A percentile compares a stretch with the other conserved stretches of the same genome.
These are phyloP conservation scores for Sclerotinia borealis DNA, from an alignment of 2,329 filamentous ascomycete species.

Conservation along the genomic window DNA sequence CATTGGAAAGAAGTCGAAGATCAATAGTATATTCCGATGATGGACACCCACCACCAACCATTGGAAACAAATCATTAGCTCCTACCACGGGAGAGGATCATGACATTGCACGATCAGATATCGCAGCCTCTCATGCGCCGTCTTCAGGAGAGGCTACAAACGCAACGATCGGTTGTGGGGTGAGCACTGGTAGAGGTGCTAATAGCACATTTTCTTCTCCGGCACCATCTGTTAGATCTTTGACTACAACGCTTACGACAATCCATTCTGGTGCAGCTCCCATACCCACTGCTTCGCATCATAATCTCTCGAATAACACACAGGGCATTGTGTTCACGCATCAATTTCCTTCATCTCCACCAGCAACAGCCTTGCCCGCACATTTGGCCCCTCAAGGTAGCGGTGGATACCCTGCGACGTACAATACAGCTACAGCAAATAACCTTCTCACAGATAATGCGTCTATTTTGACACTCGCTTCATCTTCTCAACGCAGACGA, in stretches of 20 bases:
- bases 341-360: conserved; percentile 57
- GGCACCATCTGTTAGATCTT: conserved; percentile 70
- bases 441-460: conserved; percentile 79
- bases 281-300: conserved; percentile 38
- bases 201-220: conserved; percentile 78
- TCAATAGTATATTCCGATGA: conserved; percentile 58
- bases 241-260: conserved; percentile 79
- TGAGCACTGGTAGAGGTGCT: conserved; percentile 60
- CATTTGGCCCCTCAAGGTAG: conserved; percentile 52
- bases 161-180: conserved; percentile 61
- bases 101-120: conserved; percentile 68
- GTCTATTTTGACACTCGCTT: conserved; percentile 77
- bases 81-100: conserved; percentile 62
- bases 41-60: conserved; percentile 51
- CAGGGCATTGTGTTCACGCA: conserved; percentile 54
- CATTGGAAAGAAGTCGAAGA: conserved; percentile 50
- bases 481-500: conserved; percentile 71
- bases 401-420: conserved; percentile 59
- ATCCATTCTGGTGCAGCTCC: conserved; percentile 68
- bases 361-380: conserved; percentile 65
- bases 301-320: conserved; percentile 28
- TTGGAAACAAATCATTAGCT: conserved; percentile 54
- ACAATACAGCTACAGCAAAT: conserved; percentile 72
- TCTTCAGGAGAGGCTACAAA: conserved; percentile 67
- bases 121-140: conserved; percentile 65